Percentiles rank a stretch among this genome's conserved stretches.
These are phyloP conservation scores for Entomophthora muscae DNA, from an alignment of 371 early-diverging fungal genomes.

Conservation along the genomic window DNA sequence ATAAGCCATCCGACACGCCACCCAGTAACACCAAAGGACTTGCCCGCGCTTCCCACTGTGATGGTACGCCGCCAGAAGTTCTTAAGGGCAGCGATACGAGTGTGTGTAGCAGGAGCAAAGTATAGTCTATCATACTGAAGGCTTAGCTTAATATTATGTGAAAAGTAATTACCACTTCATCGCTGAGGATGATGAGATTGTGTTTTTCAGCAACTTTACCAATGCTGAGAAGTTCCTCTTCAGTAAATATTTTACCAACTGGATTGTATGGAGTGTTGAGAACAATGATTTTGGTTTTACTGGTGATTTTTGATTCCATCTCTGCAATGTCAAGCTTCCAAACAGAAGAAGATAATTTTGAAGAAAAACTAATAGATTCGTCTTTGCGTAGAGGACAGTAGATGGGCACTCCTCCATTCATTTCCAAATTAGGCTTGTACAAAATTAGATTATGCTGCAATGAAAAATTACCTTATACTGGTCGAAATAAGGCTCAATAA, in stretches of 20 bases:
- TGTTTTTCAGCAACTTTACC: constrained; percentile 58
- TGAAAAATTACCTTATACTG: constrained; percentile 56
- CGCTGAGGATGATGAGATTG: constrained; percentile 75
- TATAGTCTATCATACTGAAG: constrained; percentile 74
- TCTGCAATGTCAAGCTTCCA: constrained; percentile 78
- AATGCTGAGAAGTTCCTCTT: constrained; percentile 60
- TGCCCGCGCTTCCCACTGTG: constrained; percentile 86
- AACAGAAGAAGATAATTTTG: constrained; percentile 25
- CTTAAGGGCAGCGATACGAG: constrained; percentile 62
- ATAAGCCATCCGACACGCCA: constrained; percentile 95
- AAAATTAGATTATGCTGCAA: neutral
- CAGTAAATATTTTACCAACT: constrained; percentile 68
- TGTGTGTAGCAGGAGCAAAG: constrained; percentile 45
- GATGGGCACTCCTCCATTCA: constrained; percentile 79
- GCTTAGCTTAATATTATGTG: neutral
- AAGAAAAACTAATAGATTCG: constrained; percentile 26
- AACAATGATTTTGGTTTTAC: constrained; percentile 71
- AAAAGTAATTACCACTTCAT: constrained; percentile 58
- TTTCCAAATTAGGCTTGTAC: constrained; percentile 49
- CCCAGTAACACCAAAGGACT: constrained; percentile 88
- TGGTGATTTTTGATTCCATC: constrained; percentile 54
- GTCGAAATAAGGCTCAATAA: constrained; percentile 90
- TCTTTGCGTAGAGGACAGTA: constrained; percentile 60
- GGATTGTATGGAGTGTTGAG: constrained; percentile 95
- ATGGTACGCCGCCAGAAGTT: constrained; percentile 84